Evolutionary conservation across 495 filamentous ascomycete species (phyloP).

Genomic region (Xylaria palmicola): DNA sequence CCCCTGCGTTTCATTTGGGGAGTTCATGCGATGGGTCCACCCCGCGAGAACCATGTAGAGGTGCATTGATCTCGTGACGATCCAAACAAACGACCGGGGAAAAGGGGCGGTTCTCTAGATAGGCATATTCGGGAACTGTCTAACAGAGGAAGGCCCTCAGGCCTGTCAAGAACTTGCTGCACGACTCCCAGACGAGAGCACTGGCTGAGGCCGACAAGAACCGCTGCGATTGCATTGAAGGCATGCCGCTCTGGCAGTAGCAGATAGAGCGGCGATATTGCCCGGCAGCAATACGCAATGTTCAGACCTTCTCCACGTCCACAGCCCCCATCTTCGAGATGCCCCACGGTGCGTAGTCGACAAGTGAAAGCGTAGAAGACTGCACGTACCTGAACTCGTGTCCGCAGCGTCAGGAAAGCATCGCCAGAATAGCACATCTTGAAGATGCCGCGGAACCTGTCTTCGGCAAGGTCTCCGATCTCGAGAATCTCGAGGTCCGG

Average conservation of each 20-base stretch:
- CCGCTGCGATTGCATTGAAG: not conserved
- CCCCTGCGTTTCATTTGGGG: conserved; percentile 18
- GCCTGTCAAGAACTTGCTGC: not conserved
- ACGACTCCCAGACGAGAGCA: not conserved
- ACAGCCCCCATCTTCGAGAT: not conserved
- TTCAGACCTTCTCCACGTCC: not conserved
- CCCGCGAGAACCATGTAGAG: not conserved
- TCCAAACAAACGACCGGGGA: not conserved
- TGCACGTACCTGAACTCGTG: conserved; percentile 75
- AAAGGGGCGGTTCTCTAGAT: not conserved
- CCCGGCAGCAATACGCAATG: not conserved
- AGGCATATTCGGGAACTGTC: not conserved
- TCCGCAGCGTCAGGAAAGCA: conserved; percentile 90
- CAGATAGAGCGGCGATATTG: not conserved
- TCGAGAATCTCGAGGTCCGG: conserved; percentile 95
- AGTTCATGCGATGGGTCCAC: conserved; percentile 29
- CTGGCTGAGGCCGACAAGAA: not conserved
- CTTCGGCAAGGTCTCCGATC: conserved; percentile 94
- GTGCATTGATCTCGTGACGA: conserved; percentile 11
- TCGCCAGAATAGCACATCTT: conserved; percentile 98
- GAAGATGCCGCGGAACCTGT: conserved; percentile 96
- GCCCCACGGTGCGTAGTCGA: not conserved
- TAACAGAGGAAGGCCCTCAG: not conserved
- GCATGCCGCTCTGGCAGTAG: not conserved
- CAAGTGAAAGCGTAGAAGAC: not conserved